A percentile compares a stretch with the other conserved stretches of the same genome.
Conservation (phyloP, 2,329 filamentous ascomycete genomes). For the Gaeumannomyces tritici region DNA sequence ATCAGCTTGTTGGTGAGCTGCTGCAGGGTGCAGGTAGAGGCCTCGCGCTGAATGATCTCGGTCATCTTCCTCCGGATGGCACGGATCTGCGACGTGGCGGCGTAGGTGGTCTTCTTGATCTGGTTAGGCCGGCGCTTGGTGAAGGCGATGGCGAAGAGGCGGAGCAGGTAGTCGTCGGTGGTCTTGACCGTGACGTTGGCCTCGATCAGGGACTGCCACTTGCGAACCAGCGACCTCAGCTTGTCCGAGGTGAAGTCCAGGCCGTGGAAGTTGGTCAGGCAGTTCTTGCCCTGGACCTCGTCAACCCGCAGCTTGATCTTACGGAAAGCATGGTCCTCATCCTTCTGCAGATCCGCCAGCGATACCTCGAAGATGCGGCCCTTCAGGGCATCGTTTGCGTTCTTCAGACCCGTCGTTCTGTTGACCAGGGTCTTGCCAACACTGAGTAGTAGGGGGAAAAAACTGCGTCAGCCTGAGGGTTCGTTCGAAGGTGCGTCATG, state of each 20-base stretch:
- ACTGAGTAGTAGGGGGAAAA: conserved; percentile 44
- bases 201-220: conserved; percentile 99
- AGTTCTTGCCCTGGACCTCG: conserved; percentile 99
- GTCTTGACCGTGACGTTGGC: conserved; percentile 99
- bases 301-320: conserved; percentile 99
- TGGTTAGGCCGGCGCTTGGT: conserved; percentile 99
- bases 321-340: conserved; percentile 99
- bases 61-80: conserved; percentile 99
- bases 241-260: conserved; percentile 99
- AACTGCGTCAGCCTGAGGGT: conserved; percentile 6
- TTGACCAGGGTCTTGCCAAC: conserved; percentile 99
- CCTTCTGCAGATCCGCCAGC: conserved; percentile 97
- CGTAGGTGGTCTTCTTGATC: conserved; percentile 99
- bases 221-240: conserved; percentile 96
- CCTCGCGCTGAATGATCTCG: conserved; percentile 97
- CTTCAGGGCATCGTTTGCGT: conserved; percentile 98
- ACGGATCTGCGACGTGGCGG: conserved; percentile 91
- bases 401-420: conserved; percentile 99
- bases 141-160: conserved; percentile 98
- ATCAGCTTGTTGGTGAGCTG: conserved; percentile 99
- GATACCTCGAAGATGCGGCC: conserved; percentile 98
- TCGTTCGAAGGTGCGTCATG: conserved; percentile 8
- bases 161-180: conserved; percentile 98
- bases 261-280: conserved; percentile 99
- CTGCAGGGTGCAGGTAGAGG: conserved; percentile 83